Conservation (phyloP, 202 grass and related monocot genomes). For the Sporobolus alterniflorus region DNA sequence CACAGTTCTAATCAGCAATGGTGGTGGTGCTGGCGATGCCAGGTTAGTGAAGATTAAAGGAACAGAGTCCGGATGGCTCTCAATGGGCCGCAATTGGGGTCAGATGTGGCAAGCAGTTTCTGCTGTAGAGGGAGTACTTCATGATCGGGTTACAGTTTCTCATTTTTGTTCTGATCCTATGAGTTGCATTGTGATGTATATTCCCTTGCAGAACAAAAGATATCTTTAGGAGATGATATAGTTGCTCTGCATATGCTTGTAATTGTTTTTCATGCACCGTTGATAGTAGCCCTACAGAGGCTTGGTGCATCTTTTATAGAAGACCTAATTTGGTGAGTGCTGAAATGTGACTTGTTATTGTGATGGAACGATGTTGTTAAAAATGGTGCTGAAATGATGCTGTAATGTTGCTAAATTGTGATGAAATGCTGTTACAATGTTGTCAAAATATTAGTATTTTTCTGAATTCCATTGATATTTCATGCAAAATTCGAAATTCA, state of each 20-base stretch:
- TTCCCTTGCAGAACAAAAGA: slow-evolving; percentile 35
- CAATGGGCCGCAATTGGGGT: slow-evolving; percentile 95
- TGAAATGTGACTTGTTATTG: too few relatives aligned
- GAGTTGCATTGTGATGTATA: slow-evolving; percentile 47
- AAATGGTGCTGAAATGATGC: too few relatives aligned
- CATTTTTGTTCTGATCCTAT: slow-evolving; percentile 51
- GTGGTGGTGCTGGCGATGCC: slow-evolving; percentile 82
- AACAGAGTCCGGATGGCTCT: slow-evolving; percentile 82
- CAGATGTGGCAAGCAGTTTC: slow-evolving; percentile 97
- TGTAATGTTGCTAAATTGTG: too few relatives aligned
- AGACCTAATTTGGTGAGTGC: not conserved
- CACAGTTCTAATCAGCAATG: slow-evolving; percentile 87
- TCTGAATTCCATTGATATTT: too few relatives aligned
- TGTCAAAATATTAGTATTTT: too few relatives aligned
- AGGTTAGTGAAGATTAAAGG: slow-evolving; percentile 88
- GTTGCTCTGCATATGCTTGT: not conserved
- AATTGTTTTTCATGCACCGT: not conserved
- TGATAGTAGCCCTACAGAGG: slow-evolving; percentile 31
- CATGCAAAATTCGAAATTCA: too few relatives aligned
- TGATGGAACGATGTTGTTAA: too few relatives aligned
- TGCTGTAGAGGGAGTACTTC: slow-evolving; percentile 53
- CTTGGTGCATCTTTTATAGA: slow-evolving; percentile 34
- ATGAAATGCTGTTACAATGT: too few relatives aligned
- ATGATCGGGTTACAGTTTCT: slow-evolving; percentile 31
- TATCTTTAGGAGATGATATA: slow-evolving; percentile 31